These are phyloP conservation scores for Pyrenophora graminea DNA, from an alignment of 2,329 filamentous ascomycete species.

Conservation along the genomic window DNA sequence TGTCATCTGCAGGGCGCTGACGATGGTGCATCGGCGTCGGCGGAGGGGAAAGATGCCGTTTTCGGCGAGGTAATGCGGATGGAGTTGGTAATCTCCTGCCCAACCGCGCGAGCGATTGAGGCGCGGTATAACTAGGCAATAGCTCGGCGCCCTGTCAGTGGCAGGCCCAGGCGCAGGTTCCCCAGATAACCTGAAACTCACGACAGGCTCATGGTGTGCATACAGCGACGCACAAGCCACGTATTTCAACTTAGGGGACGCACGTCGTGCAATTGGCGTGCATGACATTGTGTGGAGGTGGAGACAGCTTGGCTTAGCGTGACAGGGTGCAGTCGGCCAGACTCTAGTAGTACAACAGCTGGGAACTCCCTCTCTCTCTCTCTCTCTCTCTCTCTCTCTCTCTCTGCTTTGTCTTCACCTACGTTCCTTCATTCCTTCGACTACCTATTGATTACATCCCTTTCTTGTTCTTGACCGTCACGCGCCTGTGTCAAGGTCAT, in stretches of 20 bases:
- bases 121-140: no score
- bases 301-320: constrained; percentile 22
- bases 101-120: no score
- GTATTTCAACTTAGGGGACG: constrained; percentile 23
- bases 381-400: constrained; percentile 13
- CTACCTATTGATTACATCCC: constrained; percentile 3
- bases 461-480: not conserved
- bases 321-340: constrained; percentile 7
- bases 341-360: constrained; percentile 6
- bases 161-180: not conserved
- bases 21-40: not conserved
- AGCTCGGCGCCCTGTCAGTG: no score
- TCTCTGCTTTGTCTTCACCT: constrained; percentile 9
- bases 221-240: constrained; percentile 12
- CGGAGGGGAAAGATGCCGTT: not conserved
- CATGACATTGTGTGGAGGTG: constrained; percentile 20
- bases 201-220: constrained; percentile 13
- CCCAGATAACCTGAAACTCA: constrained; percentile 19
- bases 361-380: constrained; percentile 20
- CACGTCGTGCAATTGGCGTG: constrained; percentile 17
- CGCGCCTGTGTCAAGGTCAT: not conserved
- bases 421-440: constrained; percentile 8
- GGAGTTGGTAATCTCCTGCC: not conserved
- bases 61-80: not conserved
- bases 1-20: constrained; percentile 1